Conservation (phyloP, 1,139 yeast genomes). For the Barnettozyma hawaiiensis region DNA sequence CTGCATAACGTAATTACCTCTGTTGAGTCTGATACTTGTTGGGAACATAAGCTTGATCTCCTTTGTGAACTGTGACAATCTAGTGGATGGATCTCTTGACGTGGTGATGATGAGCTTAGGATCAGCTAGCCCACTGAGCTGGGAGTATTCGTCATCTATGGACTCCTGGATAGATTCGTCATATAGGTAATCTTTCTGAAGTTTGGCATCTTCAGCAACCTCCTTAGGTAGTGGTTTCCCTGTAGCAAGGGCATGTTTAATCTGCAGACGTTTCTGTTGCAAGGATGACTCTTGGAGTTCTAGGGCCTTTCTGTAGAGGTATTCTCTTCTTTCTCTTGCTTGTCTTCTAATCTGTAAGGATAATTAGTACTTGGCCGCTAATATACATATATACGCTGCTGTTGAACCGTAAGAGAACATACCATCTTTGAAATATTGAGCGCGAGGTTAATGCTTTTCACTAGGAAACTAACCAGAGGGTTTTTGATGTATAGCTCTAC, state of each 20-base stretch:
- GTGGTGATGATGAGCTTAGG: slow-evolving; percentile 95
- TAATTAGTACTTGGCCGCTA: background rate
- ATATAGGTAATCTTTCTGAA: slow-evolving; percentile 76
- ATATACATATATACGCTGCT: background rate
- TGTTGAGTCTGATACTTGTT: slow-evolving; percentile 77
- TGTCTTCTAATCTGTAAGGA: slow-evolving; percentile 66
- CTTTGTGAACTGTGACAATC: slow-evolving; percentile 84
- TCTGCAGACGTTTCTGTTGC: slow-evolving; percentile 78
- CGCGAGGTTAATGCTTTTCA: background rate
- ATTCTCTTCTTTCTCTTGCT: slow-evolving; percentile 94
- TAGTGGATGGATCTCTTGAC: slow-evolving; percentile 83
- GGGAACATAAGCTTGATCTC: slow-evolving; percentile 89
- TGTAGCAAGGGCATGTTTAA: slow-evolving; percentile 82
- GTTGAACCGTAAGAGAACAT: background rate
- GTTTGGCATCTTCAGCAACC: slow-evolving; percentile 75
- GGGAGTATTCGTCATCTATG: slow-evolving; percentile 86
- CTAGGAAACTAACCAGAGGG: background rate
- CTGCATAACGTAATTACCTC: slow-evolving; percentile 90
- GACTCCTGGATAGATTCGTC: slow-evolving; percentile 69
- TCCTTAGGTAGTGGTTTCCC: slow-evolving; percentile 91
- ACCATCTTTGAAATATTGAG: slow-evolving; percentile 3
- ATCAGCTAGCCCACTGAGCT: slow-evolving; percentile 80
- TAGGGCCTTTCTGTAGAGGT: slow-evolving; percentile 79
- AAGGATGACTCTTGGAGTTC: slow-evolving; percentile 86
- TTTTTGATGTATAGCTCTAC: background rate